phyloP scores from a whole-genome alignment of 164 flowering plant species.

The Sextonia rubra region DNA sequence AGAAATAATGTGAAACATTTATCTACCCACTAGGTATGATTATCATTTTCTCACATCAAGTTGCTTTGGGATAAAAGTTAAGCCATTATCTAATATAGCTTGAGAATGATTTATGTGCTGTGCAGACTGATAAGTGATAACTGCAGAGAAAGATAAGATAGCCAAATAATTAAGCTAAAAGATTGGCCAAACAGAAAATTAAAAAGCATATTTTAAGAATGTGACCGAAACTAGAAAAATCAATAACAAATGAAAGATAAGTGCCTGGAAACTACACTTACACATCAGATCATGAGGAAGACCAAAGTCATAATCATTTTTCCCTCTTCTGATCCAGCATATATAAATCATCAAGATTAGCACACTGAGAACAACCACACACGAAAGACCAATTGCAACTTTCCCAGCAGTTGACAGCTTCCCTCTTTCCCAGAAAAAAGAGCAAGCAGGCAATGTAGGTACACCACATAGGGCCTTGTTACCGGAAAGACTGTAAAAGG shows the following conservation, averaged over 20 bases:
- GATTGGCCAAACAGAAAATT: background rate
- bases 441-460: constrained; percentile 75
- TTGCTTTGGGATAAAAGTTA: too few species aligned
- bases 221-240: background rate
- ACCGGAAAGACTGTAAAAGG: constrained; percentile 59
- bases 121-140: too few species aligned
- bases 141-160: background rate
- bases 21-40: too few species aligned
- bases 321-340: constrained; percentile 58
- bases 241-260: background rate
- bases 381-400: constrained; percentile 66
- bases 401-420: constrained; percentile 75
- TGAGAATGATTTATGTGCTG: too few species aligned
- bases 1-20: too few species aligned
- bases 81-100: too few species aligned
- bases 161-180: background rate
- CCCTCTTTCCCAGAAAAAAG: constrained; percentile 73
- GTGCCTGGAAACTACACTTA: constrained; percentile 39
- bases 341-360: constrained; percentile 44
- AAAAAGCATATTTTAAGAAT: background rate
- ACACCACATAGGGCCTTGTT: constrained; percentile 95
- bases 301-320: constrained; percentile 85
- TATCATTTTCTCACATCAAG: too few species aligned
- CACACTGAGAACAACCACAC: constrained; percentile 38
- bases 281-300: constrained; percentile 86